Evolutionary conservation across 2,329 filamentous ascomycete species (phyloP).

Genomic region (Apiospora malaysiana): DNA sequence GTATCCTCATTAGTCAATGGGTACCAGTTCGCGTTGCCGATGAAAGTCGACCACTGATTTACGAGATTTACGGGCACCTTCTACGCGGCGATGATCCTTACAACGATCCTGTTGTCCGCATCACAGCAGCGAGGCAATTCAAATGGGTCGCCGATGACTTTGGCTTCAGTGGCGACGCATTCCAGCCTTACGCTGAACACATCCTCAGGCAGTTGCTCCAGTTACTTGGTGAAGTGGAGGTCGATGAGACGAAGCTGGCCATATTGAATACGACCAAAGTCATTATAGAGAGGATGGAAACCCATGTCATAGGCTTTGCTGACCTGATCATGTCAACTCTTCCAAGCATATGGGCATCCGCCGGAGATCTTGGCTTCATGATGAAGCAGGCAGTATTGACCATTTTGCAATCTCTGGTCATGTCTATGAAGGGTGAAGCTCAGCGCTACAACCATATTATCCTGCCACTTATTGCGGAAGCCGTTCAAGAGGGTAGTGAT

Average conservation of each 20-base stretch:
- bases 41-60: conserved; percentile 74
- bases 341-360: conserved; percentile 83
- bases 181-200: conserved; percentile 77
- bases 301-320: conserved; percentile 69
- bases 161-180: conserved; percentile 75
- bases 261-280: conserved; percentile 85
- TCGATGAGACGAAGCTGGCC: conserved; percentile 88
- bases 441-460: conserved; percentile 80
- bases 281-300: conserved; percentile 81
- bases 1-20: conserved; percentile 91
- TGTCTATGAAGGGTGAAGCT: conserved; percentile 80
- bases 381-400: conserved; percentile 93
- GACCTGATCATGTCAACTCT: conserved; percentile 83
- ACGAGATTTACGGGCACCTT: conserved; percentile 88
- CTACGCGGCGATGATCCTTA: conserved; percentile 76
- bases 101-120: conserved; percentile 90
- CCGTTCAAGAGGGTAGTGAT: conserved; percentile 77
- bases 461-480: conserved; percentile 80
- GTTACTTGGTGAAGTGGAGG: conserved; percentile 79
- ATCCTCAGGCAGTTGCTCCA: conserved; percentile 76
- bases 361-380: conserved; percentile 80
- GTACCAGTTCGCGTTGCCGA: conserved; percentile 77
- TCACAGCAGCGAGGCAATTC: conserved; percentile 88
- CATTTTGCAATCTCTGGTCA: conserved; percentile 83
- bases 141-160: conserved; percentile 83